Conservation (phyloP, 1,139 yeast genomes). For the Debaryomyces nepalensis region DNA sequence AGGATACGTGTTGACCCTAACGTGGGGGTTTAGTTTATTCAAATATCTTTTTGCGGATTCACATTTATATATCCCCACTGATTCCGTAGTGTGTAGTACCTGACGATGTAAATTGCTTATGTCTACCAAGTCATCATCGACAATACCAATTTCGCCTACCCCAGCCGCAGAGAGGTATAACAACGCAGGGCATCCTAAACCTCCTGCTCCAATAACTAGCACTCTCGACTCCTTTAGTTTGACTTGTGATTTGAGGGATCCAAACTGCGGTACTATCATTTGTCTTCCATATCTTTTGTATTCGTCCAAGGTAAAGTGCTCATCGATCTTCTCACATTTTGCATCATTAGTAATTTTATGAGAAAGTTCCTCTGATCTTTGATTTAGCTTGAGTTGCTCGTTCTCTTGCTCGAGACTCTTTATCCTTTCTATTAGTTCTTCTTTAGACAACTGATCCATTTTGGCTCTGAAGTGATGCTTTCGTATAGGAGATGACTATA, state of each 20-base stretch:
- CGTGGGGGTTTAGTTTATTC: conserved; percentile 65
- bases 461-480: neutral
- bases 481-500: neutral
- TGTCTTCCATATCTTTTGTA: conserved; percentile 90
- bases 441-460: conserved; percentile 17
- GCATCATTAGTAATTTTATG: conserved; percentile 2
- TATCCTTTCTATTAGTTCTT: conserved; percentile 27
- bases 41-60: conserved; percentile 71
- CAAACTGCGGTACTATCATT: conserved; percentile 85
- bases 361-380: neutral
- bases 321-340: conserved; percentile 16
- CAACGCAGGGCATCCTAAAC: conserved; percentile 91
- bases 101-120: conserved; percentile 88
- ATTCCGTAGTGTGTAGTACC: conserved; percentile 69
- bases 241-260: conserved; percentile 59
- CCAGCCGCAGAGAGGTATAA: conserved; percentile 89
- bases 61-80: conserved; percentile 73
- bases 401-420: conserved; percentile 32
- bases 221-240: conserved; percentile 60
- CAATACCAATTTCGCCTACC: conserved; percentile 80
- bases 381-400: conserved; percentile 19
- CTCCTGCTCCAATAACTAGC: conserved; percentile 94
- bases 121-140: conserved; percentile 87
- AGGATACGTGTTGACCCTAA: conserved; percentile 56
- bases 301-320: conserved; percentile 57